phyloP scores from a whole-genome alignment of 2,329 filamentous ascomycete species.

The Fusarium solani-melongenae region DNA sequence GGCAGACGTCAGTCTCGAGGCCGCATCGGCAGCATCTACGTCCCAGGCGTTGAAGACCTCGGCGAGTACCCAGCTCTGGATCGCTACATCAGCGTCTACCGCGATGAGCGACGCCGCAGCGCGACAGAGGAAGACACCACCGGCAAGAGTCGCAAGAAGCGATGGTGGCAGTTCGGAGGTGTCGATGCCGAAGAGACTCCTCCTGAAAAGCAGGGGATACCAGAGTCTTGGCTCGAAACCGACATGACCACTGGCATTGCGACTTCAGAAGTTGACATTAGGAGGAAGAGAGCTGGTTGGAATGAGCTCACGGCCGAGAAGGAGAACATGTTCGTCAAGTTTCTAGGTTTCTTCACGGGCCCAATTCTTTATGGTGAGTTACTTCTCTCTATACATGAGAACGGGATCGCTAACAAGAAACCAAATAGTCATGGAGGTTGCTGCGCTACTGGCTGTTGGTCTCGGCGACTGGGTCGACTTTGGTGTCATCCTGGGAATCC shows the following conservation, averaged over 20 bases:
- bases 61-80: conserved; percentile 27
- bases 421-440: conserved; percentile 27
- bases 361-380: conserved; percentile 27
- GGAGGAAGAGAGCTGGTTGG: conserved; percentile 20
- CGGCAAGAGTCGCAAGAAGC: conserved; percentile 23
- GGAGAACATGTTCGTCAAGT: conserved; percentile 15
- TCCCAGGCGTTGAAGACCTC: conserved; percentile 6
- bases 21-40: conserved; percentile 6
- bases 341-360: background rate
- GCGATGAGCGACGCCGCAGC: conserved; percentile 26
- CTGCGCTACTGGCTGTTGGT: conserved; percentile 25
- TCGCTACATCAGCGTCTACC: conserved; percentile 29
- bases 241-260: conserved; percentile 12
- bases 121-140: background rate
- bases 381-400: fast-evolving
- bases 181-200: background rate
- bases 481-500: conserved; percentile 26
- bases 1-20: conserved; percentile 16
- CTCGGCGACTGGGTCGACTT: conserved; percentile 29
- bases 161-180: conserved; percentile 29
- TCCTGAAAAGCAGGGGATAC: conserved; percentile 2
- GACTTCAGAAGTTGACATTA: conserved; percentile 17
- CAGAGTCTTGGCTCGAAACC: conserved; percentile 26
- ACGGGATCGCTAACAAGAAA: background rate
- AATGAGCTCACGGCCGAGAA: conserved; percentile 28